These are phyloP conservation scores for Nematodospora anomalae DNA, from an alignment of 1,139 yeast species.

Conservation along the genomic window DNA sequence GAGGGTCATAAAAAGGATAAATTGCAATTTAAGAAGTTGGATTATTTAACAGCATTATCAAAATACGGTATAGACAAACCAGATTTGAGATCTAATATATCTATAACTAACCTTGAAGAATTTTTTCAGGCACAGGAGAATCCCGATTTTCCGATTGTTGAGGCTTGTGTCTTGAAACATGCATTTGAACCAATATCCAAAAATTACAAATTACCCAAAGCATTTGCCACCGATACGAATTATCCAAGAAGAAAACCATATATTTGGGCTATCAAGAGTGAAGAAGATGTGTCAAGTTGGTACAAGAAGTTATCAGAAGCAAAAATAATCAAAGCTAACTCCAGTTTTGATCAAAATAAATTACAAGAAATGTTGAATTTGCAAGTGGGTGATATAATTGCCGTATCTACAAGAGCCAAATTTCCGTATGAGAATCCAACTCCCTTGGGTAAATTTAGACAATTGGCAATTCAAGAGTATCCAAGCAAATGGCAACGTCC, in stretches of 20 bases:
- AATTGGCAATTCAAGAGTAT: slow-evolving; percentile 57
- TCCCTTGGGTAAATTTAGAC: slow-evolving; percentile 85
- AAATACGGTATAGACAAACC: slow-evolving; percentile 94
- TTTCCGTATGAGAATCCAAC: slow-evolving; percentile 89
- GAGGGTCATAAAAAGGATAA: slow-evolving; percentile 19
- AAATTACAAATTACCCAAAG: slow-evolving; percentile 26
- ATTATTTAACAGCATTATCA: slow-evolving; percentile 68
- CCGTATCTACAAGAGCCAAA: slow-evolving; percentile 67
- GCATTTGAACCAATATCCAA: slow-evolving; percentile 37
- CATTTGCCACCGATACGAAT: slow-evolving; percentile 40
- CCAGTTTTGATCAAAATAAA: slow-evolving; percentile 18
- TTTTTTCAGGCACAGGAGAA: slow-evolving; percentile 35
- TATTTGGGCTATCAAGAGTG: slow-evolving; percentile 47
- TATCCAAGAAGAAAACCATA: slow-evolving; percentile 64
- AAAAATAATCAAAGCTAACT: slow-evolving; percentile 22
- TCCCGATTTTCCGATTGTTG: slow-evolving; percentile 61
- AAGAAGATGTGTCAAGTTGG: slow-evolving; percentile 46
- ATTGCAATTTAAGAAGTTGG: slow-evolving; percentile 43
- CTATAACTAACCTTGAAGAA: slow-evolving; percentile 49
- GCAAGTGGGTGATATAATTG: slow-evolving; percentile 69
- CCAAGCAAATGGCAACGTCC: slow-evolving; percentile 54
- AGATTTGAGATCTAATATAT: slow-evolving; percentile 66
- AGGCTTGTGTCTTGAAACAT: slow-evolving; percentile 61
- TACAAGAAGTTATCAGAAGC: slow-evolving; percentile 31
- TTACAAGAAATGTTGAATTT: slow-evolving; percentile 41